A percentile compares a stretch with the other conserved stretches of the same genome.
Conservation (phyloP, 306 rosid genomes). For the Rosa multiflora region DNA sequence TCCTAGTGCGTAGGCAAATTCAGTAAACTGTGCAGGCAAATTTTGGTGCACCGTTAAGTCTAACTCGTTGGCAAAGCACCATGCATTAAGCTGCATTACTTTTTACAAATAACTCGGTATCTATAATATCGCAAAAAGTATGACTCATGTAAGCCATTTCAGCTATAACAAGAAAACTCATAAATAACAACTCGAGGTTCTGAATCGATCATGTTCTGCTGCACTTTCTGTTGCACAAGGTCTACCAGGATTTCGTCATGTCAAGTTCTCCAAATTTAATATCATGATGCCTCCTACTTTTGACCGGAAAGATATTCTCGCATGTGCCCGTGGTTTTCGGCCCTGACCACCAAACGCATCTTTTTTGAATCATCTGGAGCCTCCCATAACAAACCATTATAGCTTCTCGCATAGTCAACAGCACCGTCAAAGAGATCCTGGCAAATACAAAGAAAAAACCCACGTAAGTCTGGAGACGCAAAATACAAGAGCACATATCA, state of each 20-base stretch:
- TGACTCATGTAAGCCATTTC: neutral
- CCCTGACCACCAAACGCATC: constrained; percentile 78
- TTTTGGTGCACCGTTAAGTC: neutral
- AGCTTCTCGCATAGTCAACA: constrained; percentile 79
- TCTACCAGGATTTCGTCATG: neutral
- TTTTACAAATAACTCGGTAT: neutral
- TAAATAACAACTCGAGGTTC: neutral
- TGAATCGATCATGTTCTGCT: neutral
- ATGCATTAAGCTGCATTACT: neutral
- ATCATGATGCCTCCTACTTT: constrained; percentile 37
- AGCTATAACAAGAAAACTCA: neutral
- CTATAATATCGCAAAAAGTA: neutral
- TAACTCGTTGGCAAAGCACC: neutral
- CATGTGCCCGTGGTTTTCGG: constrained; percentile 65
- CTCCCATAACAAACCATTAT: constrained; percentile 91
- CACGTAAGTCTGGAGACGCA: constrained; percentile 12
- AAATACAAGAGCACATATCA: neutral
- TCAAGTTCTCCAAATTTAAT: neutral
- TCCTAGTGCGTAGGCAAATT: neutral
- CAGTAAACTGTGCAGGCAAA: neutral
- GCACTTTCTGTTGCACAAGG: neutral
- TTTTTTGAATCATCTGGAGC: constrained; percentile 74
- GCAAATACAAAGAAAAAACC: constrained; percentile 2
- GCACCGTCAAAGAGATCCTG: constrained; percentile 93
- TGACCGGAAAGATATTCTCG: constrained; percentile 73